Base-by-base conservation (phyloP, 306 rosid species). In the Sindora glabra region DNA sequence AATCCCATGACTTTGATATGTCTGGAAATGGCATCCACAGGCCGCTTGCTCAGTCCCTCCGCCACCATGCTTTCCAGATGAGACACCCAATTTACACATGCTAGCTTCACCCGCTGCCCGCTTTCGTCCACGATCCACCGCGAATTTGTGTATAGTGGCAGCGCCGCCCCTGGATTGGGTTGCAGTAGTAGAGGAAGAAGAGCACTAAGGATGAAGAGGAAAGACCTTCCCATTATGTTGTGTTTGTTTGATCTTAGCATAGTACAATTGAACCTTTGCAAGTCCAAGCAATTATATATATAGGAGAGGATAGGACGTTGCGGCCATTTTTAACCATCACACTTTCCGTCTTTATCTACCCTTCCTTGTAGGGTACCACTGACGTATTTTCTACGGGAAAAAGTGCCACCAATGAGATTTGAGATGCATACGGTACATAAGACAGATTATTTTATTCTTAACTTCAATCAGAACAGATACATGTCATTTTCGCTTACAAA, bases 41-140 rank as follows among this genome's bases (percentile, higher is more conserved):
- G 96, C 67, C 80, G 74, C 68, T 83, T 92, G 66, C 85, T 85
- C 0, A 92, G 92, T 6, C 98, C 98, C 59, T 92, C 98, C 0
- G 96, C 90, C 32, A 88, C 90, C 40, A 79, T 56, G 14, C 77
- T 34, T 2, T 88, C 95, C 23, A 92, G 74, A 71, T 92, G 96
- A 2, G 96, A 56, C 24, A 76, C 96, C 98, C 98, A 92, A 41
- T 86, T 92, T 24, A 88, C 74, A 62, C 98, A 92, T 1, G 88
- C 85, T 2, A 92, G 77, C 76, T 92, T 92, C 53, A 88, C 98
- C 11, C 98, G 72, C n/a, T 45, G 15, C 10, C 96, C 96, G 8
- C 42, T 51, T 52, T 65, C 72, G 52, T 73, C 78, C 37, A 88
- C 88, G 9, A 92, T 75, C 98, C 98, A 92, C 63, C 98, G 75